Percentiles rank a stretch among this genome's conserved stretches.
phyloP scores from a whole-genome alignment of 2,329 filamentous ascomycete genomes.

The Fusarium sambucinum region DNA sequence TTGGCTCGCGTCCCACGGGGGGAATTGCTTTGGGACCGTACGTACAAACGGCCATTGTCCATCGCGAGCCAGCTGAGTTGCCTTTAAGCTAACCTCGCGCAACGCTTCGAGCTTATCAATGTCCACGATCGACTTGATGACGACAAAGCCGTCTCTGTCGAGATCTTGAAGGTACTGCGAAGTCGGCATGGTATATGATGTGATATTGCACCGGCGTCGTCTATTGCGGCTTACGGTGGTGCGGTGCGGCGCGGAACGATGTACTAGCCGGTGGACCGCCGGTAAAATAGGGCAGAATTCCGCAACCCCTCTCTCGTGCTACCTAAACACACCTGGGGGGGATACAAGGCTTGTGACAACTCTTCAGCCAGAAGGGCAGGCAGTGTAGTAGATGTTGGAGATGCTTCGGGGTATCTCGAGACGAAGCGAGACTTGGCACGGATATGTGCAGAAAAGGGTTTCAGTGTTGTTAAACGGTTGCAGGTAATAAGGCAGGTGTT shows the following conservation, averaged over 20 bases:
- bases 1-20: slow-evolving; percentile 77
- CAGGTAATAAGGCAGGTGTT: background rate
- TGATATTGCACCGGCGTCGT: slow-evolving; percentile 5
- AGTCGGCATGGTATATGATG: slow-evolving; percentile 29
- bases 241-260: slow-evolving; percentile 6
- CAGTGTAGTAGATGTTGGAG: slow-evolving; percentile 15
- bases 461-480: slow-evolving; percentile 10
- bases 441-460: slow-evolving; percentile 21
- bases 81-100: slow-evolving; percentile 68
- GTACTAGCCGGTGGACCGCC: slow-evolving; percentile 25
- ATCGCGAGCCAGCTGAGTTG: slow-evolving; percentile 71
- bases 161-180: slow-evolving; percentile 61
- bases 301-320: slow-evolving; percentile 20
- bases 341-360: slow-evolving; percentile 20
- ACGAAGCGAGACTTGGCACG: slow-evolving; percentile 15
- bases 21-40: slow-evolving; percentile 81
- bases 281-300: slow-evolving; percentile 35
- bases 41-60: slow-evolving; percentile 81
- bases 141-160: slow-evolving; percentile 79
- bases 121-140: slow-evolving; percentile 74
- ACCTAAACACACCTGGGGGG: background rate
- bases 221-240: slow-evolving; percentile 14
- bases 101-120: slow-evolving; percentile 68
- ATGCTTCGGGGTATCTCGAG: slow-evolving; percentile 28
- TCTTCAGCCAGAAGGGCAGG: slow-evolving; percentile 30